Base-by-base conservation (phyloP, 495 filamentous ascomycete genomes). In the Penicillium cinerascens region DNA sequence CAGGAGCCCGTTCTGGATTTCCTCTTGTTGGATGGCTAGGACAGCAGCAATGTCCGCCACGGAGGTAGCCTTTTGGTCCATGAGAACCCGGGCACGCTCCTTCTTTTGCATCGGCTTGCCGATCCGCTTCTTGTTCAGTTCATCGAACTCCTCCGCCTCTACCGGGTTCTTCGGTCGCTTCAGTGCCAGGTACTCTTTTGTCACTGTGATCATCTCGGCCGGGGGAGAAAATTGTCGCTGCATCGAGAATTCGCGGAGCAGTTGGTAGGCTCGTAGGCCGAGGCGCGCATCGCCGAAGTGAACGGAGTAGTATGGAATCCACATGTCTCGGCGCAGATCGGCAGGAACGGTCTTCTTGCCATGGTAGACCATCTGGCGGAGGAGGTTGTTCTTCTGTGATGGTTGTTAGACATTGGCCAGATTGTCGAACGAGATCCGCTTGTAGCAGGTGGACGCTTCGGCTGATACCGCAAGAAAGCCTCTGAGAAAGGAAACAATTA, bases 341-440 rank as follows among this genome's bases (percentile, higher is more conserved):
- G 82, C 66, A 4, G 91, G 91, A 29, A 87, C 78, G 54, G 88
- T 86, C 63, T 98, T 93, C 73, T 96, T 96, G 76, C 92, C 93
- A 44, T 90, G 85, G 78, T 83, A 96, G 57, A 89, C 76, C 53
- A 96, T 72, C 70, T 98, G 93, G 43, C 77, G 74, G 49, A 95
- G 70, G 51, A 83, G 73, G 51, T 74, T 78, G 69, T 81, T 82
- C 72, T 87, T 78, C 87, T 89, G 55, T 4, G 26, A 9, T 29
- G 25, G 33, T 48, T 20, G 42, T 47, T 45, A 38, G 36, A 46
- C 16, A 23, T 35, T 20, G 21, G 25, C 11, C 22, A 10, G 15
- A 49, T 37, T 33, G 29, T 15, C 29, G 22, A 25, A n/a, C 10
- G 10, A 20, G 37, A 6, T 39, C 37, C 37, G 16, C 1, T 7